A percentile compares a stretch with the other conserved stretches of the same genome.
These are phyloP conservation scores for Aspergillus bridgeri DNA, from an alignment of 495 filamentous ascomycete species.

Conservation along the genomic window DNA sequence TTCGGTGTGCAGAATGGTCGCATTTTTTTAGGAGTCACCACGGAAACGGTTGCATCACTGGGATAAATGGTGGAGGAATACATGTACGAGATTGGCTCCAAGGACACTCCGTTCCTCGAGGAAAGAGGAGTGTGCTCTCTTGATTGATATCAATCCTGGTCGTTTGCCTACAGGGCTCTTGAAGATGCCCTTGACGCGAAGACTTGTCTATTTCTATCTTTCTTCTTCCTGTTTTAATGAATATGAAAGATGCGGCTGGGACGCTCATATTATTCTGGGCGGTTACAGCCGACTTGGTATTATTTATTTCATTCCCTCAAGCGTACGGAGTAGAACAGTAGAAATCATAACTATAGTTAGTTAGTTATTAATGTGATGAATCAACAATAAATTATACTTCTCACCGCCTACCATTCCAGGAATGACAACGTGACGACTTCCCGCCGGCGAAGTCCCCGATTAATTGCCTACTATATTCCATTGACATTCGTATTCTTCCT, in stretches of 20 bases:
- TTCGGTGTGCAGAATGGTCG: conserved; percentile 14
- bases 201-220: conserved; percentile 10
- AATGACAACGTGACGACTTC: conserved; percentile 28
- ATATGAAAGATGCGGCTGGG: conserved; percentile 13
- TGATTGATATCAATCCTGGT: neutral
- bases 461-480: neutral
- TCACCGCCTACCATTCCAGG: conserved; percentile 11
- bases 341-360: too few relatives aligned
- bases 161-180: conserved; percentile 6
- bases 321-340: neutral
- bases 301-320: neutral
- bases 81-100: conserved; percentile 9
- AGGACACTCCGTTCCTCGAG: neutral
- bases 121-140: neutral
- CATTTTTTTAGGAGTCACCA: conserved; percentile 20
- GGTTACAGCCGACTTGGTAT: neutral
- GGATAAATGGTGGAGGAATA: conserved; percentile 19
- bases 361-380: too few relatives aligned
- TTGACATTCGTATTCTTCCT: neutral
- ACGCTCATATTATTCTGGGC: conserved; percentile 14
- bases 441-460: conserved; percentile 1
- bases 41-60: conserved; percentile 21
- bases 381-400: too few relatives aligned
- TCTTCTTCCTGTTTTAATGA: conserved; percentile 15
- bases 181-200: conserved; percentile 1